A percentile compares a stretch with the other conserved stretches of the same genome.
phyloP scores from a whole-genome alignment of 2,329 filamentous ascomycete species.

The Calonectria naviculata region DNA sequence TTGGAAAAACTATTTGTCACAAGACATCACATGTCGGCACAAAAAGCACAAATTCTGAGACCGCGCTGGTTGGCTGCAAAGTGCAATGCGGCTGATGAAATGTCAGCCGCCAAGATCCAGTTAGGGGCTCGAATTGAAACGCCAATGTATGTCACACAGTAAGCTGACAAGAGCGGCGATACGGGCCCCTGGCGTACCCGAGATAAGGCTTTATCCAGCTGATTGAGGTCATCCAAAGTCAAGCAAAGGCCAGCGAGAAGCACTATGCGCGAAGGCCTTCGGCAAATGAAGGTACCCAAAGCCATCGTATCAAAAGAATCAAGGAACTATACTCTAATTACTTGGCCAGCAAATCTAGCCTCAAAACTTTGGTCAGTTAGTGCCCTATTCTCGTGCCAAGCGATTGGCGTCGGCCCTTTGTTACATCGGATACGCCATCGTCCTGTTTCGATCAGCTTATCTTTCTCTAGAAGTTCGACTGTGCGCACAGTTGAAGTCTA shows the following conservation, averaged over 20 bases:
- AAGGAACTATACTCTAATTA: too few species aligned
- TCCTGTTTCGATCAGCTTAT: not conserved
- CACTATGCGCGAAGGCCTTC: too few species aligned
- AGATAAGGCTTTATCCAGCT: not conserved
- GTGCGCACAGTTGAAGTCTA: not conserved
- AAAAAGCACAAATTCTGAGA: not conserved
- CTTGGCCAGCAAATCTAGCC: too few species aligned
- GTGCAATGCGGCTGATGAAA: not conserved
- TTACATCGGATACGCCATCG: not conserved
- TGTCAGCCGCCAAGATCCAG: not conserved
- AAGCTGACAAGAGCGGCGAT: slow-evolving; percentile 3
- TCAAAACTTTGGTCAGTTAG: not conserved
- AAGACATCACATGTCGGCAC: not conserved
- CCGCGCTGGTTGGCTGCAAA: not conserved
- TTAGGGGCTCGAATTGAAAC: not conserved
- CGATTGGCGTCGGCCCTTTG: not conserved
- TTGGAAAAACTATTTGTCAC: not conserved
- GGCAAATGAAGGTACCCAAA: not conserved
- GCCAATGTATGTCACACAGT: not conserved
- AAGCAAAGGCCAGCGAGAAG: too few species aligned
- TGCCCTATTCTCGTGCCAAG: not conserved
- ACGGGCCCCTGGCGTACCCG: not conserved
- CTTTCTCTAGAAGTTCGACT: not conserved
- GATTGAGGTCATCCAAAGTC: not conserved
- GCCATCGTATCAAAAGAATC: not conserved